Conservation (phyloP, 345 rosid species). For the Lepidium aucheri region DNA sequence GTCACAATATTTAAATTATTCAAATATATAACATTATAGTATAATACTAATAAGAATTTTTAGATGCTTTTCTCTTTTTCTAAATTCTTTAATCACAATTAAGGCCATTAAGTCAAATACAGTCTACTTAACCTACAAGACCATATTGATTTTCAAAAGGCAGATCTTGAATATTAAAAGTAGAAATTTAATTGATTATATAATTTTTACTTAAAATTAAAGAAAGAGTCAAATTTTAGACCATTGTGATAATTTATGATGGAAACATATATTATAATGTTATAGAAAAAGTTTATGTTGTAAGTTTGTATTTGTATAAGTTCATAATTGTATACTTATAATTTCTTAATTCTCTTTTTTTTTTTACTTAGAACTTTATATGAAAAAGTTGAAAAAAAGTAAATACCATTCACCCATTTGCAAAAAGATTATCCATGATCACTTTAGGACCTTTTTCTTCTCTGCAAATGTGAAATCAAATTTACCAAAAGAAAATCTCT, state of each 20-base stretch:
- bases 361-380: not conserved
- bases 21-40: not conserved
- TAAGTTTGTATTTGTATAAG: not conserved
- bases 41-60: not conserved
- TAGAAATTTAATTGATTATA: not conserved
- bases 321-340: not conserved
- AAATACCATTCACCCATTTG: slow-evolving; percentile 8
- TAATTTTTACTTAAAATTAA: not conserved
- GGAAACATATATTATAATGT: not conserved
- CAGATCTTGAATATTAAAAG: not conserved
- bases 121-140: slow-evolving; percentile 24
- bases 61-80: not conserved
- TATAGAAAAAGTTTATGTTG: not conserved
- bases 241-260: not conserved
- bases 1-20: slow-evolving; percentile 7
- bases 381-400: not conserved
- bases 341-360: not conserved
- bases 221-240: not conserved
- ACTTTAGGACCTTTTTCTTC: not conserved
- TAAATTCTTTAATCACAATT: not conserved
- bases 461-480: slow-evolving; percentile 14
- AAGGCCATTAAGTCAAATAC: slow-evolving; percentile 25
- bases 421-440: slow-evolving; percentile 10
- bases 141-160: slow-evolving; percentile 12
- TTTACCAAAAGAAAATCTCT: not conserved